A percentile compares a stretch with the other conserved stretches of the same genome.
Evolutionary conservation across 2,329 filamentous ascomycete genomes (phyloP).

Genomic region (Cryphonectria nitschkei): DNA sequence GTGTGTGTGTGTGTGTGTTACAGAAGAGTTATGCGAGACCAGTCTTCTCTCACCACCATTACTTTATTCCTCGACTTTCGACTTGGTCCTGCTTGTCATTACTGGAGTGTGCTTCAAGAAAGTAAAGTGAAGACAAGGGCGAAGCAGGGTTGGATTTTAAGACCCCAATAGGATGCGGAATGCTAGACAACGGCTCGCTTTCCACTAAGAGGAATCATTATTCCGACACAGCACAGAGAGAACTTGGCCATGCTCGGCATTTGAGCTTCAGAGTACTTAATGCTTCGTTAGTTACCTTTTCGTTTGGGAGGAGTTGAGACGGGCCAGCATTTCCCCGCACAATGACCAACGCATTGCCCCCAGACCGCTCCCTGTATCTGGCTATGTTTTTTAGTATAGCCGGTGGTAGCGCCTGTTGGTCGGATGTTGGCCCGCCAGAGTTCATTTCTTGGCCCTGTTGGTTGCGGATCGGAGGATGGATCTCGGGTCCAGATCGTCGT

Average conservation of each 20-base stretch:
- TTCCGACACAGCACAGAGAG: not conserved
- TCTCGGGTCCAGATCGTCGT: too few relatives aligned
- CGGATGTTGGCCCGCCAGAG: not conserved
- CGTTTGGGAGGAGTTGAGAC: not conserved
- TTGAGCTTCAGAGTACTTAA: not conserved
- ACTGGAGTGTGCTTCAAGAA: not conserved
- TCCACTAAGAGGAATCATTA: not conserved
- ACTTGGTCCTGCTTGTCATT: not conserved
- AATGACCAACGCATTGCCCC: not conserved
- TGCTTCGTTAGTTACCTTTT: not conserved
- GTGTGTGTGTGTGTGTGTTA: not conserved
- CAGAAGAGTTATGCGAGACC: not conserved
- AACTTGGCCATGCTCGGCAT: not conserved
- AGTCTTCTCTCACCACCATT: not conserved
- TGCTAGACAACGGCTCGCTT: not conserved
- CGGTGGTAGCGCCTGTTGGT: not conserved
- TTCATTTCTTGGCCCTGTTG: not conserved
- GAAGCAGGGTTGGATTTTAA: not conserved
- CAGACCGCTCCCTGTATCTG: not conserved
- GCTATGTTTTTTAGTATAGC: not conserved
- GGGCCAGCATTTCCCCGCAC: conserved; percentile 3
- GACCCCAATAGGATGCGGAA: not conserved
- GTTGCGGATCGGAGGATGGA: not conserved
- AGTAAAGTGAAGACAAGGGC: not conserved
- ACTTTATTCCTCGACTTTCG: not conserved